These are phyloP conservation scores for Cryphonectria parasitica DNA, from an alignment of 2,329 filamentous ascomycete species.

Conservation along the genomic window DNA sequence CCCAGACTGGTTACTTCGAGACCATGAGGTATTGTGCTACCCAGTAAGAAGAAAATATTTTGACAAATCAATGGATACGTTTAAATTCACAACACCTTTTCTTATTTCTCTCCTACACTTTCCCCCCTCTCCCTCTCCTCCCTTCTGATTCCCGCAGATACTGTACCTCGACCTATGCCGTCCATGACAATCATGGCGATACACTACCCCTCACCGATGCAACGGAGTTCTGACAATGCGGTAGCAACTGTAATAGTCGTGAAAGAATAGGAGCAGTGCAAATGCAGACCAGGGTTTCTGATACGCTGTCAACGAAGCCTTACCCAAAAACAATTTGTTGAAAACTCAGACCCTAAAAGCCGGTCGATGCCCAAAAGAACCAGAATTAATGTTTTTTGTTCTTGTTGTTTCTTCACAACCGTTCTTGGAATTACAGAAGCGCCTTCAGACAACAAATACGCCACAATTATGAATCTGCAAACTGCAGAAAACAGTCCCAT, in stretches of 20 bases:
- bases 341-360: no score
- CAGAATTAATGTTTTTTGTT: background rate
- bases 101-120: no score
- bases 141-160: no score
- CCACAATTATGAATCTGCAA: background rate
- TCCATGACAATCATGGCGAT: no score
- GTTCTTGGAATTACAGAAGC: background rate
- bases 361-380: no score
- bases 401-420: no score
- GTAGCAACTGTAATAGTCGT: background rate
- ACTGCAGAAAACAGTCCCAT: background rate
- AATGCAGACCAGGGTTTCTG: background rate
- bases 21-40: background rate
- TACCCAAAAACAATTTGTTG: no score
- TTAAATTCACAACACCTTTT: background rate
- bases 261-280: background rate
- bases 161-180: no score
- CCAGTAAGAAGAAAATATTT: background rate
- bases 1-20: background rate
- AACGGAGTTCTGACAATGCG: background rate
- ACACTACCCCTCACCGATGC: background rate
- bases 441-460: no score
- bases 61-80: background rate
- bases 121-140: no score
- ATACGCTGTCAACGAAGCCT: background rate